A percentile compares a stretch with the other conserved stretches of the same genome.
These are phyloP conservation scores for Chionographis japonica DNA, from an alignment of 106 monocot species.

Conservation along the genomic window DNA sequence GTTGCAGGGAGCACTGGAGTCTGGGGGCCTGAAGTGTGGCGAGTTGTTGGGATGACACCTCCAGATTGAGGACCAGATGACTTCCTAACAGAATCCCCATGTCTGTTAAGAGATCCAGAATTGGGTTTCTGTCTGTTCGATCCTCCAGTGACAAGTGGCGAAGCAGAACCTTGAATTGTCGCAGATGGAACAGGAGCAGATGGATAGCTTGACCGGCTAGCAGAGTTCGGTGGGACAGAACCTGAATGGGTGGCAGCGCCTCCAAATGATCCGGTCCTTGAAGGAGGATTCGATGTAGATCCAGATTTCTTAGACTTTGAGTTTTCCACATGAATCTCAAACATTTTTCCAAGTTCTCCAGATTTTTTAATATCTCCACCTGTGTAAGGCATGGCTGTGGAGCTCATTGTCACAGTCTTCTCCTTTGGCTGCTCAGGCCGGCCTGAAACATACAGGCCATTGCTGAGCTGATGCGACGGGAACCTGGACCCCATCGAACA, in stretches of 20 bases:
- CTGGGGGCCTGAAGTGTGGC: constrained; percentile 32
- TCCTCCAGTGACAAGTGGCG: constrained; percentile 18
- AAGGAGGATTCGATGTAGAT: constrained; percentile 23
- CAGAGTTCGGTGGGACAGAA: constrained; percentile 2
- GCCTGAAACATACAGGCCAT: constrained; percentile 41
- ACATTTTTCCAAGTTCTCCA: constrained; percentile 61
- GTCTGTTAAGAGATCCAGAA: constrained; percentile 35
- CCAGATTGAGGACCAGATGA: constrained; percentile 36
- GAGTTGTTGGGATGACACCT: constrained; percentile 5
- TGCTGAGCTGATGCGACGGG: constrained; percentile 43
- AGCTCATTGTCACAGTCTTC: constrained; percentile 28
- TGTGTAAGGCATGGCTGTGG: constrained; percentile 42
- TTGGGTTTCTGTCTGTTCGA: constrained; percentile 19
- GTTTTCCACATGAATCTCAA: constrained; percentile 37
- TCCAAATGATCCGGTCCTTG: constrained; percentile 38
- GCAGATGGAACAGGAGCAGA: constrained; percentile 11
- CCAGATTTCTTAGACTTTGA: constrained; percentile 45
- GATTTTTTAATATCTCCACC: constrained; percentile 45
- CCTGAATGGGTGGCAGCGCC: constrained; percentile 18
- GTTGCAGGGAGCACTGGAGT: constrained; percentile 34
- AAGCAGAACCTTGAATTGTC: constrained; percentile 12
- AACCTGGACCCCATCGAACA: constrained; percentile 36
- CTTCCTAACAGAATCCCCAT: constrained; percentile 23
- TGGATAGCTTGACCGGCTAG: constrained; percentile 13
- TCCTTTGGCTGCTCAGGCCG: constrained; percentile 40